A percentile compares a stretch with the other conserved stretches of the same genome.
These are phyloP conservation scores for Sporobolomyces phaffii DNA, from an alignment of 768 basidiomycete genomes.

Conservation along the genomic window DNA sequence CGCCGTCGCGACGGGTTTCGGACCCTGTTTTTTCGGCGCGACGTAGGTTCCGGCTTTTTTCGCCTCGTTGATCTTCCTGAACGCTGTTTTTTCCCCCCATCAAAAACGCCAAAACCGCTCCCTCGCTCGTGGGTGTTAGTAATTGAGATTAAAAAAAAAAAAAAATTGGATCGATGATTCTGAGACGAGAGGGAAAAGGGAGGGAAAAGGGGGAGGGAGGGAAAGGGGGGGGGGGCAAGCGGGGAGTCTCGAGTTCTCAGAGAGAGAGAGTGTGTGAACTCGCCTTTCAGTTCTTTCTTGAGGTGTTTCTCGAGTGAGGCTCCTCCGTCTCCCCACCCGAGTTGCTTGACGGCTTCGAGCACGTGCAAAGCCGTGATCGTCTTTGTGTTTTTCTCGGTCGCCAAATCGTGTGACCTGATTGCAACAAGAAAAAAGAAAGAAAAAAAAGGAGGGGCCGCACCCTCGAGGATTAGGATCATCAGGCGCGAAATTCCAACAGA, in stretches of 20 bases:
- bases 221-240: not conserved
- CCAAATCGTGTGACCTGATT: constrained; percentile 34
- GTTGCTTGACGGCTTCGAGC: constrained; percentile 37
- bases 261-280: too few species aligned
- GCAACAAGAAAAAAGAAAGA: too few species aligned
- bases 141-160: too few species aligned
- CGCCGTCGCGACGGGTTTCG: not conserved
- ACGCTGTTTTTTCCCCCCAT: too few species aligned
- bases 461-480: too few species aligned
- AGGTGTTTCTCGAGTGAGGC: constrained; percentile 18
- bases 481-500: too few species aligned
- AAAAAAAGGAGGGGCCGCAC: too few species aligned
- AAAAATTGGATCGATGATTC: constrained; percentile 20
- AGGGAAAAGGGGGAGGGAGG: not conserved
- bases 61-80: not conserved
- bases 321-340: constrained; percentile 40
- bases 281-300: constrained; percentile 37
- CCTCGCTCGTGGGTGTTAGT: too few species aligned
- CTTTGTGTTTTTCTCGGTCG: constrained; percentile 33
- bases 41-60: constrained; percentile 9
- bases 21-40: not conserved
- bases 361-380: constrained; percentile 41
- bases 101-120: too few species aligned
- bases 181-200: not conserved
- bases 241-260: too few species aligned